Percentiles rank a stretch among this genome's conserved stretches.
Evolutionary conservation across 2,329 filamentous ascomycete genomes (phyloP).

Genomic region (Sclerotinia subarctica): DNA sequence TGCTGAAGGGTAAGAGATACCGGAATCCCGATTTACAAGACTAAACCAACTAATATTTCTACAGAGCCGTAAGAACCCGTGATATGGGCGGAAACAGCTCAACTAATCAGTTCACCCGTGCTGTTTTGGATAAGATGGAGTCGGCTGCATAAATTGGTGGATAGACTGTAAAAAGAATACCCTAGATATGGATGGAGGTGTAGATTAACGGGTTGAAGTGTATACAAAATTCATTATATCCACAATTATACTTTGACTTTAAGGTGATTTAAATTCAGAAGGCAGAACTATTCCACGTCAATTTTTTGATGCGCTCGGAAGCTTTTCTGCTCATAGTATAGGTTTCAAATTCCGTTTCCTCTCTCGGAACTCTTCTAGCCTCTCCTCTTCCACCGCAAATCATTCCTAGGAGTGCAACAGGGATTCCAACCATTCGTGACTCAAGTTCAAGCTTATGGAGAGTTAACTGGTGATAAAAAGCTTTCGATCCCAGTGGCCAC

Average conservation of each 20-base stretch:
- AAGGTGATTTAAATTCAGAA: background rate
- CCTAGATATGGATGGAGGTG: slow-evolving; percentile 26
- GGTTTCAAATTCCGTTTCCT: background rate
- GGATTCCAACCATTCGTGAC: background rate
- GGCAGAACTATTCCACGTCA: too few species aligned
- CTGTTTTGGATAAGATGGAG: slow-evolving; percentile 96
- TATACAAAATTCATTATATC: slow-evolving; percentile 29
- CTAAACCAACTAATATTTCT: slow-evolving; percentile 35
- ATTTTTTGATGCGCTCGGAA: background rate
- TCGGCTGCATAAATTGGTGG: slow-evolving; percentile 34
- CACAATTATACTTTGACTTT: background rate
- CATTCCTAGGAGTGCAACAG: background rate
- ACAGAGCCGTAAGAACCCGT: slow-evolving; percentile 78
- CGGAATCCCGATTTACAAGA: background rate
- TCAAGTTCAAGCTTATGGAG: background rate
- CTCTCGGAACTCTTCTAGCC: background rate
- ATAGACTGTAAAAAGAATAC: slow-evolving; percentile 33
- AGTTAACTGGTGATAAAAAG: background rate
- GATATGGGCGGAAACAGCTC: slow-evolving; percentile 92
- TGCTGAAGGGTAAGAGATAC: slow-evolving; percentile 74
- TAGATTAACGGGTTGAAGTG: slow-evolving; percentile 32
- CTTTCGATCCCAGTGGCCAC: background rate
- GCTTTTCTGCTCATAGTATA: background rate
- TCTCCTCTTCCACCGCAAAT: background rate
- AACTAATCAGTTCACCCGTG: slow-evolving; percentile 92